A percentile compares a stretch with the other conserved stretches of the same genome.
Evolutionary conservation across 441 rosid species (phyloP).

Genomic region (Euphorbia corollata): DNA sequence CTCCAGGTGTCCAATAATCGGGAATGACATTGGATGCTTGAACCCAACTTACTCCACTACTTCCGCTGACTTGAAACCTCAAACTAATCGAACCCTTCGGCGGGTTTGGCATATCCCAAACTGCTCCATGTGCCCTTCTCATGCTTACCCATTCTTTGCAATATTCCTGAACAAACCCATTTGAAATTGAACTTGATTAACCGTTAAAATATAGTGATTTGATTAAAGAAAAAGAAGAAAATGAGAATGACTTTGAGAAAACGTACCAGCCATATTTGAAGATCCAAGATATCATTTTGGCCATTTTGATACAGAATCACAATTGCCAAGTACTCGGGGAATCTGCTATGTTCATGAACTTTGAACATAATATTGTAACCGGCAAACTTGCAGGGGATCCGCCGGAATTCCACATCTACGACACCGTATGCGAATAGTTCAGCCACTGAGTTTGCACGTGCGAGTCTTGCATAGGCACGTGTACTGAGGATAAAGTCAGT

Average conservation of each 20-base stretch:
- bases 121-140: conserved; percentile 71
- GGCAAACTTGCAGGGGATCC: conserved; percentile 55
- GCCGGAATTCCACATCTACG: conserved; percentile 57
- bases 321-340: conserved; percentile 43
- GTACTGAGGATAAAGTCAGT: conserved; percentile 82
- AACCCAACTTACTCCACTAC: conserved; percentile 46
- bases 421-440: conserved; percentile 59
- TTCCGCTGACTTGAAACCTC: conserved; percentile 47
- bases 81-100: conserved; percentile 44
- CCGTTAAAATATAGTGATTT: too few relatives aligned
- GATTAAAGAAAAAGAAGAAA: too few relatives aligned
- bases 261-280: conserved; percentile 55
- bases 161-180: conserved; percentile 37
- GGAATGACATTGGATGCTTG: conserved; percentile 46
- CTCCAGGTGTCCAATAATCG: conserved; percentile 55
- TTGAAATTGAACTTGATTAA: too few relatives aligned
- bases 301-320: conserved; percentile 45
- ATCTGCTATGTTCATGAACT: conserved; percentile 62
- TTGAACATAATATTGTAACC: conserved; percentile 45
- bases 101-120: conserved; percentile 54
- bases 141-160: conserved; percentile 50
- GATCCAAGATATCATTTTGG: conserved; percentile 41
- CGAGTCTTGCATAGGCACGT: conserved; percentile 54
- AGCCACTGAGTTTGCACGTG: conserved; percentile 27
- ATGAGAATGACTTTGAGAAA: background rate